These are phyloP conservation scores for Fraxinus platypoda DNA, from an alignment of 305 asterid species.

Conservation along the genomic window DNA sequence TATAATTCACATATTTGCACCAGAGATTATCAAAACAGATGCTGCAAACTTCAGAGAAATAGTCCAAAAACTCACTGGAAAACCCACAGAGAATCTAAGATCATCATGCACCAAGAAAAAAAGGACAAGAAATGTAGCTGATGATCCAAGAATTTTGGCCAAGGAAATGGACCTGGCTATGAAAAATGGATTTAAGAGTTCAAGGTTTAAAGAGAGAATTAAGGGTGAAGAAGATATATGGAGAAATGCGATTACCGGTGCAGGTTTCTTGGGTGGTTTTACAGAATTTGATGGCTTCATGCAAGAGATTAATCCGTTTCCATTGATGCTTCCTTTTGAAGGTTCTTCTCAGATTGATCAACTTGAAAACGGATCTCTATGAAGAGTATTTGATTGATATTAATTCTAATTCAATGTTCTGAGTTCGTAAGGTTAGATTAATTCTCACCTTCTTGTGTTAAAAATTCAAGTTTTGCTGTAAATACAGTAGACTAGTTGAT, in stretches of 20 bases:
- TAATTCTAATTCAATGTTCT: background rate
- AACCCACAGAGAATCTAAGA: slow-evolving; percentile 42
- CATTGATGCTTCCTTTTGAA: slow-evolving; percentile 35
- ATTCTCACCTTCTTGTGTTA: background rate
- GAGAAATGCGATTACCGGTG: slow-evolving; percentile 57
- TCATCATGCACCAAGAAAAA: background rate
- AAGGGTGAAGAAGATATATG: slow-evolving; percentile 79
- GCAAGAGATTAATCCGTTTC: slow-evolving; percentile 59
- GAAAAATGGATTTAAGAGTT: slow-evolving; percentile 21
- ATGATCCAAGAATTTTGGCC: background rate
- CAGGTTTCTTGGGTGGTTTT: slow-evolving; percentile 67
- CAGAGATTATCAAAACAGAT: slow-evolving; percentile 86
- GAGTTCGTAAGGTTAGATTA: background rate
- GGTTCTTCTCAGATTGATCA: slow-evolving; percentile 9
- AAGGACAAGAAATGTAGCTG: slow-evolving; percentile 17
- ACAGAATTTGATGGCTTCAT: slow-evolving; percentile 57
- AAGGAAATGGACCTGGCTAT: slow-evolving; percentile 39
- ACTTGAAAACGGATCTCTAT: background rate
- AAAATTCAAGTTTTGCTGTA: slow-evolving; percentile 21
- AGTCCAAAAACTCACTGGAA: slow-evolving; percentile 91
- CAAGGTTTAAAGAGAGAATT: slow-evolving; percentile 41
- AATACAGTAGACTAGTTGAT: background rate
- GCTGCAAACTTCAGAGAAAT: slow-evolving; percentile 74
- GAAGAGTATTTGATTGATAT: background rate
- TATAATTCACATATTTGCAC: slow-evolving; percentile 90